Percentiles rank a stretch among this genome's conserved stretches.
Evolutionary conservation across 768 basidiomycete genomes (phyloP).

Genomic region (Tricholoma flavovirens): DNA sequence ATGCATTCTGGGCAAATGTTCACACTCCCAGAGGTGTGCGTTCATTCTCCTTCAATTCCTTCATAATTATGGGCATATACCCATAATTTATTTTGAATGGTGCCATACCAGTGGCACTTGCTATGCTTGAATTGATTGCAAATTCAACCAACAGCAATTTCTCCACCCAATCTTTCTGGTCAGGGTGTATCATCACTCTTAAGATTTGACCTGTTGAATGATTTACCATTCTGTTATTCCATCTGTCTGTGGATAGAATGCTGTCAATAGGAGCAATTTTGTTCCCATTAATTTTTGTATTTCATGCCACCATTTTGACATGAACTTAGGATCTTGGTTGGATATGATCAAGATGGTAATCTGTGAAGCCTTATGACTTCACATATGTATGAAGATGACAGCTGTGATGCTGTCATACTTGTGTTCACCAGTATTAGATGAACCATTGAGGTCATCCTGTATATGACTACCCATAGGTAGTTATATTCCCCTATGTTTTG

Average conservation of each 20-base stretch:
- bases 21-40: background rate
- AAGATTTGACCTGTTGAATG: background rate
- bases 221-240: constrained; percentile 7
- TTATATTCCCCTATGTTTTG: background rate
- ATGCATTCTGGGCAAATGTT: background rate
- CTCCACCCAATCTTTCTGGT: background rate
- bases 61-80: constrained; percentile 18
- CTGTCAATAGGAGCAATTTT: background rate
- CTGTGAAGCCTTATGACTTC: background rate
- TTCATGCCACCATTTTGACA: background rate
- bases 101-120: background rate
- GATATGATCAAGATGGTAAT: background rate
- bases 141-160: background rate
- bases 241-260: background rate
- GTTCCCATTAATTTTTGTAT: background rate
- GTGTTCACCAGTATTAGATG: background rate
- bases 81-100: constrained; percentile 9
- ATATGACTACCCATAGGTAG: background rate
- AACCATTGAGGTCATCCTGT: background rate
- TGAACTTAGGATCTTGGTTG: background rate
- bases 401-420: background rate
- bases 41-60: background rate
- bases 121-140: background rate
- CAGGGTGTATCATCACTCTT: background rate
- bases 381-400: background rate